Evolutionary conservation across 2,329 filamentous ascomycete genomes (phyloP), one percentile per base, ranked within the genome.

Genomic region (Xylaria polymorpha): DNA sequence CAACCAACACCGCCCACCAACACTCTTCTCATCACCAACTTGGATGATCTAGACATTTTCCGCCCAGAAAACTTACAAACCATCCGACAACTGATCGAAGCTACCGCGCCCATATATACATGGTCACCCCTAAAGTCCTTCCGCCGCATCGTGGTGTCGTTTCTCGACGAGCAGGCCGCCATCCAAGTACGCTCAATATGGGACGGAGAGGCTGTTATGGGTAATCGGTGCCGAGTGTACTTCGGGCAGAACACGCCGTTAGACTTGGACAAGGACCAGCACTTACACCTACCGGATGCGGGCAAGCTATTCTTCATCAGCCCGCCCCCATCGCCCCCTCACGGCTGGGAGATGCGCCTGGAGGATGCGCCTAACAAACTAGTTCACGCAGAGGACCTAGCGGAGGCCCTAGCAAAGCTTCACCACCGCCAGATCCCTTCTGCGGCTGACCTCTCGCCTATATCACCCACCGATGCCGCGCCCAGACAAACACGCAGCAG

Each of bases 61-160:
- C 85, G 88, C 67, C 85, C 91, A 20, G 86, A 91, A 71, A 94
- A 93, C 81, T 86, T 95, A 68, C 87, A 91, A 75, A 89, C 87
- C 69, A 92, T 95, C 76, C 90, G 90, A 78, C 86, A 90, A 64
- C 88, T 93, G 68, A 90, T 96, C 79, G 83, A 87, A 76, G 80
- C 87, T 59, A 88, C 90, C n/a, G 91, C 91, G 2, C 85, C 89
- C 60, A 89, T 95, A 72, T 90, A 93, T 81, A 89, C 91, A 68
- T 96, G 92, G 86, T 88, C 91, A 12, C 93, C 93, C 0, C 87
- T 96, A 71, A 93, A 93, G 79, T 94, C 91, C 7, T 94, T 96
- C 85, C 88, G 91, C 72, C 91, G 93, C 79, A 94, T 96, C 76
- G 86, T 95, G 74, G 88, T 92, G 70, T 93, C 92, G 74, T 95